Conservation (phyloP, 2,329 filamentous ascomycete genomes). For the Fusarium caatingaense region DNA sequence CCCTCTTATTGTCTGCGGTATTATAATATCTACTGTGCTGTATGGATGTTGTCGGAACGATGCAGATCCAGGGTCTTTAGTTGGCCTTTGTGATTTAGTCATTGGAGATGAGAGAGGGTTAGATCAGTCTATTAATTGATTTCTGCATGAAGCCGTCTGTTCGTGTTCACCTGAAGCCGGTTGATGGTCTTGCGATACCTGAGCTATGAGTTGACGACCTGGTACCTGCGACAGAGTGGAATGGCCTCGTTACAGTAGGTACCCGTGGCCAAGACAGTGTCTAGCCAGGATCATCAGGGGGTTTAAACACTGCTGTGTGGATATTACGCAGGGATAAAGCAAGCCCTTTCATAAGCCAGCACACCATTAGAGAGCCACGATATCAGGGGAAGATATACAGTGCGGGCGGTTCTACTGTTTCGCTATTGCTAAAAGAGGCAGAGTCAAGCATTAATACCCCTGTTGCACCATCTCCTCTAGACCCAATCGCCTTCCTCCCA, state of each 20-base stretch:
- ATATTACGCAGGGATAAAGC: slow-evolving; percentile 13
- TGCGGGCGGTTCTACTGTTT: slow-evolving; percentile 41
- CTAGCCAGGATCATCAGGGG: slow-evolving; percentile 26
- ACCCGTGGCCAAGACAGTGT: slow-evolving; percentile 25
- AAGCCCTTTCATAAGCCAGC: slow-evolving; percentile 21
- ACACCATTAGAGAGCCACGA: slow-evolving; percentile 1
- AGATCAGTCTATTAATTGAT: background rate
- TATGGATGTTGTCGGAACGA: background rate
- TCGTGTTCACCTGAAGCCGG: slow-evolving; percentile 43
- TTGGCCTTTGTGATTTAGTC: background rate
- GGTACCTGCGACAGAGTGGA: background rate
- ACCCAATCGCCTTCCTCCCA: slow-evolving; percentile 41
- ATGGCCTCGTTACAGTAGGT: slow-evolving; percentile 8
- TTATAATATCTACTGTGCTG: background rate
- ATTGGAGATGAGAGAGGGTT: background rate
- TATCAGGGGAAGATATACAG: slow-evolving; percentile 39
- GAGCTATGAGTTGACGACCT: slow-evolving; percentile 10
- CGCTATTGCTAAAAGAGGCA: slow-evolving; percentile 42
- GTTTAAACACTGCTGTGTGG: slow-evolving; percentile 31
- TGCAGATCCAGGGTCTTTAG: slow-evolving; percentile 3
- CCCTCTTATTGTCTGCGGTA: background rate
- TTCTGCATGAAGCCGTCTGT: slow-evolving; percentile 14
- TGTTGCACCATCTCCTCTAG: slow-evolving; percentile 37
- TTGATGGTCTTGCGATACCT: slow-evolving; percentile 32
- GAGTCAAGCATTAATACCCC: slow-evolving; percentile 34